Base-by-base conservation (phyloP, 1,284 basidiomycete genomes). In the Puccinia hordei region DNA sequence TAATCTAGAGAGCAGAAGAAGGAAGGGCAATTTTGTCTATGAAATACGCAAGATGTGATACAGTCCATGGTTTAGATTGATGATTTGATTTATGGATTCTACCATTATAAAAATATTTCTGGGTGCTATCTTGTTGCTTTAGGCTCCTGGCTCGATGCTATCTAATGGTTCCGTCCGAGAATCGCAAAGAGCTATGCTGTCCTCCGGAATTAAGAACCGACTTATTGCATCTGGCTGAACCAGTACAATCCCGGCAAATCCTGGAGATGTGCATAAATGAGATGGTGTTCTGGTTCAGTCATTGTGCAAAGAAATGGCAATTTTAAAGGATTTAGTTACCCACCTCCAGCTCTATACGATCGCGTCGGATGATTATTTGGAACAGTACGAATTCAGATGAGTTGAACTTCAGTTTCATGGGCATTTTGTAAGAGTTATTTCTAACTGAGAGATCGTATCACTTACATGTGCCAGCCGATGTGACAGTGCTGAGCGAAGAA, bases 401-500 rank as follows among this genome's bases (percentile, higher is more conserved):
- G 46, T 49, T 49, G 46, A 12, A 63, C 3, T 5, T 63, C 35
- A 63, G 61, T 63, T 35, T 63, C 35, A n/a, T n/a, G n/a, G n/a
- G n/a, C 53, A 41, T 17, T 49, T 5, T 59, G 24, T 3, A 27
- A 22, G 30, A 41, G 30, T 12, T 41, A 12, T 41, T 41, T 2
- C 35, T 13, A 46, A 53, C 12, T 74, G 53, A 35, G 8, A 27
- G 35, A 38, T 30, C n/a, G 5, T 63, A 2, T 8, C 41, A 69
- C 75, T 77, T 30, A 77, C 75, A 77, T 66, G 51, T 77, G 75
- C 75, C 75, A 77, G 24, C 75, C 75, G 17, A 77, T 77, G 53
- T 77, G 75, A 68, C 75, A 77, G 49, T 77, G 75, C 75, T 77
- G 55, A 68, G 30, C 12, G 5, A 46, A 33, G 35, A 24, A 24